phyloP scores from a whole-genome alignment of 306 rosid species.

The Trichosanthes truncata region DNA sequence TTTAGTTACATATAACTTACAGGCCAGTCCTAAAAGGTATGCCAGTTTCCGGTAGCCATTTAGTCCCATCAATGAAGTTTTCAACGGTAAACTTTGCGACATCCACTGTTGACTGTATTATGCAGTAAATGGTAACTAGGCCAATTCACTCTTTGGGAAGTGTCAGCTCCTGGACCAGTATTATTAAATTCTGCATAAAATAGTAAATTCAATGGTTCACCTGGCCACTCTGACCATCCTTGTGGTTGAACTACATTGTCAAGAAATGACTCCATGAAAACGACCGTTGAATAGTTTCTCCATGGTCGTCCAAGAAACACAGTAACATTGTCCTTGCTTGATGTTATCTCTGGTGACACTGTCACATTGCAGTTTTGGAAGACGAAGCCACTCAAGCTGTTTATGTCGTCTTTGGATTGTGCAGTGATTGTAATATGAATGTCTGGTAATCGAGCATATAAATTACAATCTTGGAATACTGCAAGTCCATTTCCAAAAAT shows the following conservation, averaged over 20 bases:
- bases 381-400: neutral
- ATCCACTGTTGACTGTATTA: too few relatives aligned
- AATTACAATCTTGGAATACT: neutral
- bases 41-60: neutral
- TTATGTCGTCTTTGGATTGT: neutral
- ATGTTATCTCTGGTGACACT: neutral
- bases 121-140: neutral
- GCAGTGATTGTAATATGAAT: neutral
- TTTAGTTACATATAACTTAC: too few relatives aligned
- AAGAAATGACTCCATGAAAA: neutral
- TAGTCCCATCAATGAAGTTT: neutral
- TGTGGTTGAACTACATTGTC: neutral
- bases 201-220: neutral
- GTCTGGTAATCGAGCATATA: neutral
- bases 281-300: neutral
- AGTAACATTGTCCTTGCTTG: neutral
- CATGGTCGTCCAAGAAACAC: neutral
- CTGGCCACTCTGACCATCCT: neutral
- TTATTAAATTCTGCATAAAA: neutral
- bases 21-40: neutral
- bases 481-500: neutral
- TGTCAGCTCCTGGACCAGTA: neutral
- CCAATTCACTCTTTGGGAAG: neutral
- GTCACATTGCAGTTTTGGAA: neutral
- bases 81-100: neutral